Evolutionary conservation across 805 yeast species (phyloP).

Genomic region (Metschnikowia borealis): DNA sequence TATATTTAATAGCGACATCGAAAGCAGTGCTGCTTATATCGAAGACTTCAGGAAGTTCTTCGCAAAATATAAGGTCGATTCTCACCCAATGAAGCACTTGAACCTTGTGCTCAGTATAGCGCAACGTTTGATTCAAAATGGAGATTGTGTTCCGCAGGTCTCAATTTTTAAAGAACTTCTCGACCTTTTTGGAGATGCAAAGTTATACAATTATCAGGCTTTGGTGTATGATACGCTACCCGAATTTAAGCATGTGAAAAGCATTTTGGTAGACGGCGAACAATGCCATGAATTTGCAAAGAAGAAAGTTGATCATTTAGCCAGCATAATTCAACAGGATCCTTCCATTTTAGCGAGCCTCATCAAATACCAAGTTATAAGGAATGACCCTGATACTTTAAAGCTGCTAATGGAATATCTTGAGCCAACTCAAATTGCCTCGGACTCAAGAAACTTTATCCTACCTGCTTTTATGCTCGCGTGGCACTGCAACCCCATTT

Average conservation of each 20-base stretch:
- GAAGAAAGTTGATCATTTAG: constrained; percentile 21
- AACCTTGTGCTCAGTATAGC: constrained; percentile 12
- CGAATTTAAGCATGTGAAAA: constrained; percentile 18
- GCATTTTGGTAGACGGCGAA: constrained; percentile 19
- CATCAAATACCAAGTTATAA: constrained; percentile 22
- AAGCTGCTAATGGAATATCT: constrained; percentile 25
- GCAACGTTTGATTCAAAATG: constrained; percentile 9
- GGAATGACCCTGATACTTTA: constrained; percentile 19
- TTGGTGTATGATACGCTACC: constrained; percentile 27
- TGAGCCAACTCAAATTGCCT: constrained; percentile 18
- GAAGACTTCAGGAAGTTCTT: constrained; percentile 18
- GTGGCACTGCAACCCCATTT: constrained; percentile 11
- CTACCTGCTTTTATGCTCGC: constrained; percentile 24
- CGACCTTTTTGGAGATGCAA: constrained; percentile 21
- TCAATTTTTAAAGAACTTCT: constrained; percentile 23
- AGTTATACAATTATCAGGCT: constrained; percentile 25
- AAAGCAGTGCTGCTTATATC: constrained; percentile 22
- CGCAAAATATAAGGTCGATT: constrained; percentile 11
- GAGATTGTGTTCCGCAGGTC: constrained; percentile 22
- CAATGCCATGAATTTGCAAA: constrained; percentile 7
- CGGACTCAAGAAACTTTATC: constrained; percentile 9
- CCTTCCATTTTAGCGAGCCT: constrained; percentile 30
- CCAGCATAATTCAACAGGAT: constrained; percentile 21
- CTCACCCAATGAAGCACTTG: constrained; percentile 9
- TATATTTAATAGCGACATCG: constrained; percentile 11